Evolutionary conservation across 768 basidiomycete species (phyloP).

Genomic region (Trametes punicea): DNA sequence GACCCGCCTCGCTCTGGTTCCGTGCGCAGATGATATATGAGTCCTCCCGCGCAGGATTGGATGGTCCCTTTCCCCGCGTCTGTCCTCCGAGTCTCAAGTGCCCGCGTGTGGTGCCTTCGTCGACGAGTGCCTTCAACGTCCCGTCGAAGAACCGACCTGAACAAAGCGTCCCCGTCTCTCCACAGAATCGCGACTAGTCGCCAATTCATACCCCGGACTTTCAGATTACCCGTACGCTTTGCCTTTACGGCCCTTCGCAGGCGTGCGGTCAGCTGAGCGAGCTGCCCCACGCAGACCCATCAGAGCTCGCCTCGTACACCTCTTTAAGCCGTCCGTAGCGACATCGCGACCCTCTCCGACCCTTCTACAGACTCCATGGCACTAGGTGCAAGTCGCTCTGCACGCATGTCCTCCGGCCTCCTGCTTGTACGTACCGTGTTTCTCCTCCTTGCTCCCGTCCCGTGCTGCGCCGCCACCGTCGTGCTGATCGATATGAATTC

Average conservation of each 20-base stretch:
- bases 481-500: not conserved
- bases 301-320: not conserved
- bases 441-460: not conserved
- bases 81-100: conserved; percentile 1
- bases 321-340: not conserved
- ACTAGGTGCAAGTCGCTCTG: conserved; percentile 24
- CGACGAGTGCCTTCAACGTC: not conserved
- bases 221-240: conserved; percentile 11
- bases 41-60: not conserved
- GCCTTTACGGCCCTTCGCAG: not conserved
- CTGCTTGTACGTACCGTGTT: conserved; percentile 26
- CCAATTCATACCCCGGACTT: not conserved
- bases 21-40: conserved; percentile 19
- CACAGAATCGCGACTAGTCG: not conserved
- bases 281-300: conserved; percentile 7
- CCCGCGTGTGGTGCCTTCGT: not conserved
- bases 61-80: conserved; percentile 10
- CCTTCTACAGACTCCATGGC: conserved; percentile 18
- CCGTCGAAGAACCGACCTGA: not conserved
- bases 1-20: conserved; percentile 15
- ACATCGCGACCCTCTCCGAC: not conserved
- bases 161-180: not conserved
- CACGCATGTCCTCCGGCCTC: conserved; percentile 32
- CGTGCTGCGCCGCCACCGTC: not conserved
- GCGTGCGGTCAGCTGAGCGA: conserved; percentile 9